Evolutionary conservation across 2,329 filamentous ascomycete species (phyloP), one percentile per base, ranked within the genome.

Genomic region (Trichophyton benhamiae): DNA sequence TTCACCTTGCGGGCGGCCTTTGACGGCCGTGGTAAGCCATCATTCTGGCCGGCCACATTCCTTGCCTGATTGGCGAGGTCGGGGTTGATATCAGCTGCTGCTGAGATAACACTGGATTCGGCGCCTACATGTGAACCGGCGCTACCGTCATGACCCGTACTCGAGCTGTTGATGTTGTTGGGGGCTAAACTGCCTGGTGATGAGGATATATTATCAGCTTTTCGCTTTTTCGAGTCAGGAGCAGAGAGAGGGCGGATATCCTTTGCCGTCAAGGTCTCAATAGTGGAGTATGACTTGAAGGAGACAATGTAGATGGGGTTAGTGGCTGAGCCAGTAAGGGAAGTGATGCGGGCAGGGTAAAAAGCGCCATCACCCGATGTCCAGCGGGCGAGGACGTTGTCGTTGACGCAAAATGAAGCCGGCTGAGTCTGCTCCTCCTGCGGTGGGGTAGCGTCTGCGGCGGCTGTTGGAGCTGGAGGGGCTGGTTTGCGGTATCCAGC

Each of bases 221-320:
- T 95, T 71, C 90, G 84, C 79, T 96, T 85, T 71, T 81, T 91
- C 67, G 82, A 81, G 69, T 84, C 81, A 75, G 83, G 86, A 65
- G 72, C 72, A 58, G 84, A 83, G 41, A 94, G 77, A 58, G 91
- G 89, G 68, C 89, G 86, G 66, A 96, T 89, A 70, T 97, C 91
- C 74, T 87, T 87, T 64, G 87, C 84, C 63, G 86, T 83, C 63
- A 95, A 76, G 38, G 88, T 94, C 74, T 96, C 91, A 53, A 87
- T 89, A 22, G 83, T 90, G 58, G 73, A 72, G 76, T 97, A 97
- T 69, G 85, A 89, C 76, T 95, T 92, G 80, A 97, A 99, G 68
- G 88, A 94, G 74, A 99, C 91, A 57, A 89, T 87, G 73, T 96
- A 99, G 65, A 96, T 89, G 41, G 91, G 92, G 59, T 89, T 88